Base-by-base conservation (phyloP, 202 grass and related monocot species). In the Brachypodium distachyon region DNA sequence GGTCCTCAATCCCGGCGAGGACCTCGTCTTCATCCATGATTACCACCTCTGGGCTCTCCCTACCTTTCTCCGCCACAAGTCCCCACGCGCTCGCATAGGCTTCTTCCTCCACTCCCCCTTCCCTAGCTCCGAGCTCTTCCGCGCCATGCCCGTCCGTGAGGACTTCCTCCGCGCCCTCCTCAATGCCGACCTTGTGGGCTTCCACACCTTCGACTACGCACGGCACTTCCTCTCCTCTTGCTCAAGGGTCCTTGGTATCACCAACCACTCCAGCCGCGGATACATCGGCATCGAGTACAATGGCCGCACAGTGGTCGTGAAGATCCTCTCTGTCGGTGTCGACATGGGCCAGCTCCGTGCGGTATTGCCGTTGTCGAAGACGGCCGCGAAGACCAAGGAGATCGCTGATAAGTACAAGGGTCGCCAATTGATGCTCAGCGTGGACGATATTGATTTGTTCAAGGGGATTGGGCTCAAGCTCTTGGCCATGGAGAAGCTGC, bases 271-370 rank as follows among this genome's bases (percentile, higher is more conserved):
- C n/a, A 78, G 84, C 46, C 73, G 91, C 51, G 86, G 93, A 0
- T 97, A 97, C 69, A 93, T 97, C 49, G 87, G 90, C 44, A 93
- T 97, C 70, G 90, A 97, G 79, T 97, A 90, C 80, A 93, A 88
- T 53, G 90, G 93, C 77, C 83, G 93, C 62, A 97, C 85, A 34
- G 91, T 97, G 16, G 65, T 64, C 17, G 72, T 91, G 28, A 91
- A 85, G 54, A 91, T 88, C 70, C 89, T 91, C 21, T 54, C 89
- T 4, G 81, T 85, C 32, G 89, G 89, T 56, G 85, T 85, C 21
- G 85, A 91, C 73, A 82, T 91, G 85, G 61, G 38, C 13, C 89
- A 87, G 53, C 81, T 87, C 39, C 60, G 54, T 29, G 78, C 75
- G 14, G 63, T 86, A 4, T 52, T 92, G 39, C 57, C 47, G 43